Base-by-base conservation (phyloP, 73 alveolate species). In the Breviolum minutum region DNA sequence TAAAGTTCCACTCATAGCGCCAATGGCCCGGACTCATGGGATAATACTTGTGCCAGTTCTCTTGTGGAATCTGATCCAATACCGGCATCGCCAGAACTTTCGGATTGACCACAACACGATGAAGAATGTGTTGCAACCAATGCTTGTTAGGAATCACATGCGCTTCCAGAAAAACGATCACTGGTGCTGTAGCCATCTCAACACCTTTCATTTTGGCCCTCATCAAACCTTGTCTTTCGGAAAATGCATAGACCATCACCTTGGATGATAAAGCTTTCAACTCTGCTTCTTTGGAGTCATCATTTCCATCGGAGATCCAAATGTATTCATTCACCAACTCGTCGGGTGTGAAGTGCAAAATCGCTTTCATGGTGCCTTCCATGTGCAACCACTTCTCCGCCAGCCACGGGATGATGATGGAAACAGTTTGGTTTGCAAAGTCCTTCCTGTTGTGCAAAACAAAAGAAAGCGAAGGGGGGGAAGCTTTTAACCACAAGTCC, bases 131-230 rank as follows among this genome's bases (percentile, higher is more conserved):
- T 40, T 91, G 97, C 87, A 91, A 88, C 97, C 97, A 91, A 88
- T 91, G 97, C 80, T 91, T 91, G 97, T 91, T 91, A 26, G 97
- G 89, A 91, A 91, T 91, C 60, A 70, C 87, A 63, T 91, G 97
- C 14, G 97, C 97, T 63, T 91, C 86, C 0, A 63, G 94, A 87
- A 90, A 90, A 63, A 90, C 96, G 87, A 90, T 90, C 40, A 90
- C 96, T 7, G 98, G 91, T n/a, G 83, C 98, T 2, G 90, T 93
- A 22, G 98, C 98, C 98, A 93, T 93, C 91, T 93, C 98, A 6
- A 93, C 98, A n/a, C 98, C 98, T 24, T 76, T 93, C 92, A 77
- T 93, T 76, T 83, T 83, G 54, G 92, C 92, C 16, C 92, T 70
- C 92, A 83, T 83, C 92, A 83, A 60, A 17, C 92, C 92, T 71